Evolutionary conservation across 306 rosid species (phyloP), one percentile per base, ranked within the genome.

Genomic region (Mucuna pruriens): DNA sequence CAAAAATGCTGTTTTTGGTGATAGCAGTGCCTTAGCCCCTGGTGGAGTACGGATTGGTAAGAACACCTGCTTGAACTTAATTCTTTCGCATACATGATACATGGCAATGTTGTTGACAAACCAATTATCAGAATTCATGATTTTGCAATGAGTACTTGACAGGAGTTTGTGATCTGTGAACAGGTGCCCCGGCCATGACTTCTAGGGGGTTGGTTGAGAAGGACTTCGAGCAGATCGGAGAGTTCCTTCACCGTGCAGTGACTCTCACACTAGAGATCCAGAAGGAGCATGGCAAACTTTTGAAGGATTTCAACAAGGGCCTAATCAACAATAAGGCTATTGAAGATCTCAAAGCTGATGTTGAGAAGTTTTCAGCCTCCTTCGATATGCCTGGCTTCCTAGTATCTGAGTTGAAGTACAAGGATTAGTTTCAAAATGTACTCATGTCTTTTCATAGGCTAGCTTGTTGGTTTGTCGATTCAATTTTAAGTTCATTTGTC

Each of bases 221-320:
- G 86, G 98, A 94, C 90, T 92, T 94, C 6, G 97, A 92, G 85
- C 88, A 90, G 92, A 92, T 94, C 1, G 98, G 87, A n/a, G 98
- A 91, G 83, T 92, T 94, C 88, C 97, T 94, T 79, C 97, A 94
- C 86, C 90, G 93, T n/a, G 97, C 98, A 0, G 94, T 94, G 71
- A 74, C 87, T 48, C 70, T 89, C 74, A 94, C 98, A 69, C 74
- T 94, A 85, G 85, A 63, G 62, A 87, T 94, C 84, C 98, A 92
- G 84, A 92, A 86, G 81, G 93, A 94, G 78, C 29, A 78, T 38
- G 98, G 98, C 57, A 92, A 94, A 82, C 92, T 94, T 63, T 84
- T 94, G 92, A 94, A 94, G 87, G 98, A 94, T 88, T 94, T 94
- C 94, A 94, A 91, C 93, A 94, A 92, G 88, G 98, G 98, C 2